Base-by-base conservation (phyloP, 129 eudicot genomes). In the Escallonia herrerae region DNA sequence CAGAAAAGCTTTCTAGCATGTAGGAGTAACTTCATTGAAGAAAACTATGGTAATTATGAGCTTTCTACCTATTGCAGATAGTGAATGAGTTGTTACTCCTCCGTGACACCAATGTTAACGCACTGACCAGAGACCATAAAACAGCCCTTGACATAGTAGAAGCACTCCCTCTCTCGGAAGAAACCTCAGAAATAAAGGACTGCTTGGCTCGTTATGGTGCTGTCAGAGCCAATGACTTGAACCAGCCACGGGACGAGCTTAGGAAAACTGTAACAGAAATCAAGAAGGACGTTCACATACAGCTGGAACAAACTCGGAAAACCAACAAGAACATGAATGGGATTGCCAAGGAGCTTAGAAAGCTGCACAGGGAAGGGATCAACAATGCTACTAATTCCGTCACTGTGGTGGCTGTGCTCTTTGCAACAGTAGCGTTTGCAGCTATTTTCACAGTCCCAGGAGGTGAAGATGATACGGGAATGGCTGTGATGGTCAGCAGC, bases 351-450 rank as follows among this genome's bases (percentile, higher is more conserved):
- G 76, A 76, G 76, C 76, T 76, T 15, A 44, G 65, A 22, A 76
- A 76, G 40, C 81, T 76, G 60, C 81, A 76, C 52, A 50, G 81
- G 40, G 81, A 59, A 64, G 81, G 76, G 47, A 58, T 76, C 72
- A 71, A 70, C 48, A 76, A 76, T 52, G 81, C 81, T 40, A 62
- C 81, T 22, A 76, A 76, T 68, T 76, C 81, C 1, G 81, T 76
- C 11, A 76, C 81, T 15, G 72, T 76, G 2, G 81, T 76, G 2
- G 81, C 76, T 1, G 81, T 76, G 6, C 76, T 76, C 11, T 76
- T 76, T 39, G 75, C 80, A 48, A 76, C 80, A 0, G 80, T 76
- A 40, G 80, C 80, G 44, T 76, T 76, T 50, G 72, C 76, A 40
- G 69, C 76, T 39, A 51, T 71, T 45, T 71, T 71, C 64, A 71